phyloP scores from a whole-genome alignment of 1,284 basidiomycete genomes.

The Schizophyllum commune region DNA sequence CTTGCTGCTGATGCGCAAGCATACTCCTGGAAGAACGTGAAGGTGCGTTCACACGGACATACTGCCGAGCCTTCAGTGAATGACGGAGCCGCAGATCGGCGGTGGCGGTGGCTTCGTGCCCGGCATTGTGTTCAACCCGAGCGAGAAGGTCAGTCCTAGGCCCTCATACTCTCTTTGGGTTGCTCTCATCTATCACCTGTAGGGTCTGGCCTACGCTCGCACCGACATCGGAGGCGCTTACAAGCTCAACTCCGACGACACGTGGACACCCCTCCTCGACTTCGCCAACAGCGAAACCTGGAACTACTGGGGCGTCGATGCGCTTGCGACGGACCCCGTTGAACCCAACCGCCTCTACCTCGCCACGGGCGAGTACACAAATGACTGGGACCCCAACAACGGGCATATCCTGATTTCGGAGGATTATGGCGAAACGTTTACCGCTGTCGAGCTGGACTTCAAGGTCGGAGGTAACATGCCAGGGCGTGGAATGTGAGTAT shows the following conservation, averaged over 20 bases:
- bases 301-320: slow-evolving; percentile 63
- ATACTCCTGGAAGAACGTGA: slow-evolving; percentile 60
- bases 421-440: slow-evolving; percentile 50
- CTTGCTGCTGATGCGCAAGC: slow-evolving; percentile 24
- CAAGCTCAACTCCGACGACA: slow-evolving; percentile 50
- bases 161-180: not conserved
- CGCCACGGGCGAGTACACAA: slow-evolving; percentile 60
- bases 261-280: slow-evolving; percentile 55
- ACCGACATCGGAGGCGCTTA: slow-evolving; percentile 65
- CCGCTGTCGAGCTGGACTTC: slow-evolving; percentile 44
- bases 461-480: slow-evolving; percentile 67
- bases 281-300: slow-evolving; percentile 42
- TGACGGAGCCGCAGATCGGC: slow-evolving; percentile 24
- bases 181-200: slow-evolving; percentile 13
- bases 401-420: slow-evolving; percentile 57
- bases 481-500: slow-evolving; percentile 35
- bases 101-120: slow-evolving; percentile 43
- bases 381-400: slow-evolving; percentile 58
- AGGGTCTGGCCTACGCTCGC: slow-evolving; percentile 57
- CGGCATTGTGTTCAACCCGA: slow-evolving; percentile 56
- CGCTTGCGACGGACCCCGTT: slow-evolving; percentile 54
- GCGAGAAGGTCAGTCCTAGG: slow-evolving; percentile 25
- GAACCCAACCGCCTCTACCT: slow-evolving; percentile 48
- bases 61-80: not conserved
- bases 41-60: slow-evolving; percentile 12